Percentiles rank a stretch among this genome's conserved stretches.
Conservation (phyloP, 352 stramenopile genomes). For the Pythium folliculosum region DNA sequence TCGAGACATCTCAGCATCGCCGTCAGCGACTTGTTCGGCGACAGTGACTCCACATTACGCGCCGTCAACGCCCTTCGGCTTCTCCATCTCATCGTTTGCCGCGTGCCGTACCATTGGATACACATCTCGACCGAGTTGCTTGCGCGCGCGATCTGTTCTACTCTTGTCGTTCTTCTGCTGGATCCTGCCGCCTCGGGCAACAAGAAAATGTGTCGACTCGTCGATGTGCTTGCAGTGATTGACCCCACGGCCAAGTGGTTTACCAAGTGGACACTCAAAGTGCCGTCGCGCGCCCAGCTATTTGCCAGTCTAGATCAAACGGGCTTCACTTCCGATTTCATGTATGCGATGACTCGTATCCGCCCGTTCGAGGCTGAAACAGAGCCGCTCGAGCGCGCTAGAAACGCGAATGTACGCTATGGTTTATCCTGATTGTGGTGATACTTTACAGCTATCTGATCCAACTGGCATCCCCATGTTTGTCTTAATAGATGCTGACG, state of each 20-base stretch:
- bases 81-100: slow-evolving; percentile 37
- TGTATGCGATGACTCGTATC: slow-evolving; percentile 46
- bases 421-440: neutral
- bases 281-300: slow-evolving; percentile 36
- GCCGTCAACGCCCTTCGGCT: slow-evolving; percentile 49
- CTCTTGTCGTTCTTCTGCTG: slow-evolving; percentile 47
- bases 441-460: neutral
- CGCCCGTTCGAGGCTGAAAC: slow-evolving; percentile 27
- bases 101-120: slow-evolving; percentile 51
- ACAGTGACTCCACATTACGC: slow-evolving; percentile 9
- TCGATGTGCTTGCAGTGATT: slow-evolving; percentile 40
- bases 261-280: slow-evolving; percentile 47
- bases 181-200: slow-evolving; percentile 33
- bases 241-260: slow-evolving; percentile 46
- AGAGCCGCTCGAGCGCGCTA: neutral
- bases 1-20: slow-evolving; percentile 34
- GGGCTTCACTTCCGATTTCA: slow-evolving; percentile 30
- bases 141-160: slow-evolving; percentile 40
- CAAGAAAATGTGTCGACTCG: slow-evolving; percentile 30
- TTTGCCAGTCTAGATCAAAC: slow-evolving; percentile 33
- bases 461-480: neutral
- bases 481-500: slow-evolving; percentile 1
- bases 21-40: slow-evolving; percentile 18
- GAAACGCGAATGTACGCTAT: slow-evolving; percentile 5
- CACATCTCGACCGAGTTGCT: slow-evolving; percentile 52